Evolutionary conservation across 1,139 yeast species (phyloP).

Genomic region (Zygotorulaspora mrakii): DNA sequence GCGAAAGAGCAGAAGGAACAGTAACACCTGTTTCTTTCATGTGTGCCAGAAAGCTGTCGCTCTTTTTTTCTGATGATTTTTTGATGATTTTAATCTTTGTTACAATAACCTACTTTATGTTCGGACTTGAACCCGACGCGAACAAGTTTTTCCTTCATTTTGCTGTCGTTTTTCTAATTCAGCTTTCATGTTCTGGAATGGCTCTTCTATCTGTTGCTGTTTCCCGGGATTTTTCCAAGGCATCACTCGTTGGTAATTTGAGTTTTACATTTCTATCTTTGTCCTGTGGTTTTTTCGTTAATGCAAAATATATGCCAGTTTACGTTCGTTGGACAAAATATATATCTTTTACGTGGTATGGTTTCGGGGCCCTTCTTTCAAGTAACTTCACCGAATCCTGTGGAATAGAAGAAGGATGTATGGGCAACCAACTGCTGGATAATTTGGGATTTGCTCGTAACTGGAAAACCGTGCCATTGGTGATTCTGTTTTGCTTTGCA

Average conservation of each 20-base stretch:
- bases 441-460: slow-evolving; percentile 58
- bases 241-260: slow-evolving; percentile 59
- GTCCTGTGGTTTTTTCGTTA: slow-evolving; percentile 80
- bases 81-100: slow-evolving; percentile 60
- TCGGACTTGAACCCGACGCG: slow-evolving; percentile 57
- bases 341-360: slow-evolving; percentile 72
- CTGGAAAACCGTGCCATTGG: slow-evolving; percentile 68
- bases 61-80: slow-evolving; percentile 65
- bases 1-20: slow-evolving; percentile 72
- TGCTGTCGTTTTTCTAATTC: slow-evolving; percentile 53
- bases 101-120: slow-evolving; percentile 68
- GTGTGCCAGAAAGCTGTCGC: slow-evolving; percentile 62
- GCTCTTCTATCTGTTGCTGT: slow-evolving; percentile 46
- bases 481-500: slow-evolving; percentile 57
- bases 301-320: slow-evolving; percentile 72
- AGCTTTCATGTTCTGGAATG: slow-evolving; percentile 36
- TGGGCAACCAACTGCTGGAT: slow-evolving; percentile 45
- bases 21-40: slow-evolving; percentile 56
- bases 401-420: slow-evolving; percentile 44
- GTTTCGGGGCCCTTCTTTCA: slow-evolving; percentile 63
- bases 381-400: slow-evolving; percentile 66
- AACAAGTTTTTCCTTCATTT: slow-evolving; percentile 60
- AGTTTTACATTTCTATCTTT: slow-evolving; percentile 69
- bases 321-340: slow-evolving; percentile 84
- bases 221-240: slow-evolving; percentile 60